A percentile compares a stretch with the other conserved stretches of the same genome.
phyloP scores from a whole-genome alignment of 176 grass and related monocot genomes.

The Thalia dealbata region DNA sequence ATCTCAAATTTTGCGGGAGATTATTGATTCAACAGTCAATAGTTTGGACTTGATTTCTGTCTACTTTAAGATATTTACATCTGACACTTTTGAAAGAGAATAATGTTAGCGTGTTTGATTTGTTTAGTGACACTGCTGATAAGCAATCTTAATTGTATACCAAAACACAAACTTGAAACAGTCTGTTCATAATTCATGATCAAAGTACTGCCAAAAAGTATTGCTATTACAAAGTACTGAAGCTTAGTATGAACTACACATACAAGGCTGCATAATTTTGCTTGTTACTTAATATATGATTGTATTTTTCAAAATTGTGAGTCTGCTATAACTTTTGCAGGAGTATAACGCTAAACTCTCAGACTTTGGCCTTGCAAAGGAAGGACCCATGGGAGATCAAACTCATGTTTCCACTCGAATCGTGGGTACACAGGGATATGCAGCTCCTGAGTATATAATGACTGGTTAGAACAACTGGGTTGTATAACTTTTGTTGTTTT shows the following conservation, averaged over 20 bases:
- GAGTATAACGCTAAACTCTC: conserved; percentile 18
- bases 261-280: neutral
- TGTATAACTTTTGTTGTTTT: neutral
- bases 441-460: conserved; percentile 19
- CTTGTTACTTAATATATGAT: neutral
- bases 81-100: no score
- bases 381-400: conserved; percentile 9
- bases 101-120: no score
- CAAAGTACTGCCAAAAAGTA: no score
- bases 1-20: neutral
- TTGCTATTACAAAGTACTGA: no score
- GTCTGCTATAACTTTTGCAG: neutral
- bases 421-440: conserved; percentile 13
- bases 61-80: no score
- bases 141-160: no score
- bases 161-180: no score
- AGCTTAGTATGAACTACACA: no score
- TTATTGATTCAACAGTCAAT: neutral
- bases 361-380: conserved; percentile 18
- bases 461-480: neutral
- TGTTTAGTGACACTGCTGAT: no score
- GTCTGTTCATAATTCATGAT: no score
- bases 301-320: no score
- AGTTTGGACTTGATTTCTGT: no score
- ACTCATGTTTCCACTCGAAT: conserved; percentile 15